Evolutionary conservation across 2,329 filamentous ascomycete genomes (phyloP).

Genomic region (Sclerotinia minor): DNA sequence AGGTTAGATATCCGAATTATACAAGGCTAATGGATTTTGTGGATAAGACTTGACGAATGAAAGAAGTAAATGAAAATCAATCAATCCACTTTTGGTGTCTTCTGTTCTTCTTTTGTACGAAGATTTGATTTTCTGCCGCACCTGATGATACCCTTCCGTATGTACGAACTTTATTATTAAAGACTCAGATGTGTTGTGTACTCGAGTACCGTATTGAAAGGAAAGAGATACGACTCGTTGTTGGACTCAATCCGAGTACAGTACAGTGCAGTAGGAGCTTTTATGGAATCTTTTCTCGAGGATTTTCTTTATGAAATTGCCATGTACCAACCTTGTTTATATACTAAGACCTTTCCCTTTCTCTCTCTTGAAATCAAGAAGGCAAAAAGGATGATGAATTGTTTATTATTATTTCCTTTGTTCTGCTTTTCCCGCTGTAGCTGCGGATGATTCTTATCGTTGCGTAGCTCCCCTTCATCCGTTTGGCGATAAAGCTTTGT

Average conservation of each 20-base stretch:
- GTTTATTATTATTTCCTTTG: background rate
- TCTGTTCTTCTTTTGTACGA: background rate
- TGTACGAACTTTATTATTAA: background rate
- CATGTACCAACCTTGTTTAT: background rate
- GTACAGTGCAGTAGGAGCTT: no score
- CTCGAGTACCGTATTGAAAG: background rate
- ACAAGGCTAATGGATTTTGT: constrained; percentile 34
- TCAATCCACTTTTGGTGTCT: background rate
- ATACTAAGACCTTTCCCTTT: background rate
- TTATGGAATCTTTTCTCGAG: background rate
- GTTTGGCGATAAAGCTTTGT: background rate
- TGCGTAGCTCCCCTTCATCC: background rate
- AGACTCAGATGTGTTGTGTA: no score
- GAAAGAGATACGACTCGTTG: background rate
- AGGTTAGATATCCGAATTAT: constrained; percentile 27
- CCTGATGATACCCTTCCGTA: background rate
- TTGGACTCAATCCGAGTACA: background rate
- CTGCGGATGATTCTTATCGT: background rate
- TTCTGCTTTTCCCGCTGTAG: background rate
- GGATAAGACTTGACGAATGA: background rate
- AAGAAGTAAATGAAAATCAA: background rate
- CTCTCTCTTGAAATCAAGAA: no score
- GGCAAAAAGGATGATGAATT: no score
- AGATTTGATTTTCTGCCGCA: background rate
- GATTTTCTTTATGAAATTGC: background rate